Evolutionary conservation across 1,284 basidiomycete genomes (phyloP).

Genomic region (Polyporus tsugae): DNA sequence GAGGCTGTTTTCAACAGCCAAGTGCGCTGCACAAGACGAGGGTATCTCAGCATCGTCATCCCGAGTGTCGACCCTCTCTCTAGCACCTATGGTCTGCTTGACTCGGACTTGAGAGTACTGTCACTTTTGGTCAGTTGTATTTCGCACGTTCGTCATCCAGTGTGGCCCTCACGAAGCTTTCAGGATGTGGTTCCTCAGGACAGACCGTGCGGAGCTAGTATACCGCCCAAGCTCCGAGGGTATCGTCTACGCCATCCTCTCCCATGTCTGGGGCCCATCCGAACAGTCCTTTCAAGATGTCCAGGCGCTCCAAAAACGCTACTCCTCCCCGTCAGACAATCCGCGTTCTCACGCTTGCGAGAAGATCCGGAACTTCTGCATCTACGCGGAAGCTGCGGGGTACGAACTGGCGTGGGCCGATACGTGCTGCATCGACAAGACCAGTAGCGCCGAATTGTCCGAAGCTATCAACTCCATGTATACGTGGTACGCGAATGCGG

Average conservation of each 20-base stretch:
- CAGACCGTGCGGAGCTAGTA: conserved; percentile 17
- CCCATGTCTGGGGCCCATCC: conserved; percentile 17
- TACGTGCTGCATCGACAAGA: conserved; percentile 23
- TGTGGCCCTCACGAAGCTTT: not conserved
- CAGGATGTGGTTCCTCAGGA: conserved; percentile 19
- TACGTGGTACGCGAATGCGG: conserved; percentile 14
- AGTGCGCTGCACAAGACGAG: not conserved
- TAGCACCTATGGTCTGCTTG: not conserved
- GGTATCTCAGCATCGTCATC: not conserved
- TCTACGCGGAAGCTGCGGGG: conserved; percentile 14
- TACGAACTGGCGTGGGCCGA: conserved; percentile 16
- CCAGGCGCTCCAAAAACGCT: not conserved
- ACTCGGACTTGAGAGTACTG: not conserved
- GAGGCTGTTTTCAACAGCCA: not conserved
- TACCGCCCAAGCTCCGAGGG: conserved; percentile 6
- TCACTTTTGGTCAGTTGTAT: not conserved
- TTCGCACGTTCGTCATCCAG: not conserved
- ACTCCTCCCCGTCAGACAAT: not conserved
- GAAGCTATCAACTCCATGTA: conserved; percentile 21
- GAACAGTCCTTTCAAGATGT: conserved; percentile 20
- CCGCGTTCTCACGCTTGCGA: conserved; percentile 7
- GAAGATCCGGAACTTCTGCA: conserved; percentile 18
- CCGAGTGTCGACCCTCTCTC: not conserved
- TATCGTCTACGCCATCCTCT: conserved; percentile 14
- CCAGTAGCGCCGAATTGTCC: conserved; percentile 18